Percentiles rank a stretch among this genome's conserved stretches.
Evolutionary conservation across 2,329 filamentous ascomycete species (phyloP).

Genomic region (Phaeosphaeria sp.): DNA sequence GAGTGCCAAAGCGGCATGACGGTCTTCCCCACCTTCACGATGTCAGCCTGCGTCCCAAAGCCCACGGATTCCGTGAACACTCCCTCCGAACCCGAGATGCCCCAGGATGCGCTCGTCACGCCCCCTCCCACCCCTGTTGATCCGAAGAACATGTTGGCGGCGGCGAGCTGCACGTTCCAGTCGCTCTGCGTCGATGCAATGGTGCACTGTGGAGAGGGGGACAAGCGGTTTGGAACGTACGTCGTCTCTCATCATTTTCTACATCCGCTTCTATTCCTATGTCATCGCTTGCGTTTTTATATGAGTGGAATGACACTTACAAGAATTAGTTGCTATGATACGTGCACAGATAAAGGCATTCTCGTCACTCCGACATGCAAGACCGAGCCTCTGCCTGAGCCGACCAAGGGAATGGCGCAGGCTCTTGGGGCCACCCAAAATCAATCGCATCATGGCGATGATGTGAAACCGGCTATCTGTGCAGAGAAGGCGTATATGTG

Average conservation of each 20-base stretch:
- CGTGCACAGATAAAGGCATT: not conserved
- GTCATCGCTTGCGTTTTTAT: not conserved
- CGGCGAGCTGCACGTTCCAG: conserved; percentile 1
- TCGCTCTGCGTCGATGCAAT: conserved; percentile 17
- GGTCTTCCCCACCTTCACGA: conserved; percentile 10
- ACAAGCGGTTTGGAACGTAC: conserved; percentile 12
- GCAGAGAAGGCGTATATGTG: not conserved
- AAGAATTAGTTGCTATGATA: not conserved
- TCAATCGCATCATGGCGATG: not conserved
- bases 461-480: not conserved
- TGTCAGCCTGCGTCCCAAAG: conserved; percentile 2
- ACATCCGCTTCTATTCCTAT: not conserved
- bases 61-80: not conserved
- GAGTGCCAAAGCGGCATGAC: conserved; percentile 11
- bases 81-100: not conserved
- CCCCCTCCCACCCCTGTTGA: not conserved
- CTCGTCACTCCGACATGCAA: not conserved
- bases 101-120: conserved; percentile 1
- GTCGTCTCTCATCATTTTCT: not conserved
- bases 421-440: not conserved
- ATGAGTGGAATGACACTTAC: not conserved
- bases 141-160: not conserved
- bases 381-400: not conserved
- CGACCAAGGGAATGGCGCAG: not conserved
- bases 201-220: conserved; percentile 5